phyloP scores from a whole-genome alignment of 108 stramenopile species.

The Pseudonitzschia pungens region DNA sequence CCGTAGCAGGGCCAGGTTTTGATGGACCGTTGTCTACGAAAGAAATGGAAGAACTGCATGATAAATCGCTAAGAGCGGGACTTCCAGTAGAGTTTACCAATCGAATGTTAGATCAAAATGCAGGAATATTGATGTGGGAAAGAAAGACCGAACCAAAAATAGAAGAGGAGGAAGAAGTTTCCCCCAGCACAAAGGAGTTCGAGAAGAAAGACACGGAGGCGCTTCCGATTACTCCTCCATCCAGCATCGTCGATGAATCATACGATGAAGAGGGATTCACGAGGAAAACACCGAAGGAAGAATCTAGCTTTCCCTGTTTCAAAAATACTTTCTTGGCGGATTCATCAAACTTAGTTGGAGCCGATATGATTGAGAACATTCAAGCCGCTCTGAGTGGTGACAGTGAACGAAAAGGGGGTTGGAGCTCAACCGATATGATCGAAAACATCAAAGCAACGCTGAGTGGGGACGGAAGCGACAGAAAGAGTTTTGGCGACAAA shows the following conservation, averaged over 20 bases:
- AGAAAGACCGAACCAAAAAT: neutral
- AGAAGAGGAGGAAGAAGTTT: neutral
- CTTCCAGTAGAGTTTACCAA: conserved; percentile 22
- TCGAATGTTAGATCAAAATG: conserved; percentile 32
- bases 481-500: neutral
- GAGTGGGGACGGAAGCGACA: conserved; percentile 6
- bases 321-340: conserved; percentile 27
- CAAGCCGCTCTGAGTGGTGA: conserved; percentile 21
- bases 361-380: conserved; percentile 29
- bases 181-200: neutral
- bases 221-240: neutral
- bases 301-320: conserved; percentile 8
- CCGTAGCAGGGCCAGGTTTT: conserved; percentile 23
- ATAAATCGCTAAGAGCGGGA: conserved; percentile 25
- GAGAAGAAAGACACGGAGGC: conserved; percentile 9
- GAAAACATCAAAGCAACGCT: conserved; percentile 26
- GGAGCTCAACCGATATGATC: conserved; percentile 13
- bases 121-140: conserved; percentile 16
- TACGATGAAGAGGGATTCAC: conserved; percentile 19
- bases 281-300: conserved; percentile 9
- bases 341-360: conserved; percentile 14
- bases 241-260: conserved; percentile 12
- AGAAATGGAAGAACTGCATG: conserved; percentile 26
- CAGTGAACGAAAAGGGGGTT: neutral
- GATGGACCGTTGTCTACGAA: conserved; percentile 17